Base-by-base conservation (phyloP, 2,329 filamentous ascomycete genomes). In the Fusarium nodosum region DNA sequence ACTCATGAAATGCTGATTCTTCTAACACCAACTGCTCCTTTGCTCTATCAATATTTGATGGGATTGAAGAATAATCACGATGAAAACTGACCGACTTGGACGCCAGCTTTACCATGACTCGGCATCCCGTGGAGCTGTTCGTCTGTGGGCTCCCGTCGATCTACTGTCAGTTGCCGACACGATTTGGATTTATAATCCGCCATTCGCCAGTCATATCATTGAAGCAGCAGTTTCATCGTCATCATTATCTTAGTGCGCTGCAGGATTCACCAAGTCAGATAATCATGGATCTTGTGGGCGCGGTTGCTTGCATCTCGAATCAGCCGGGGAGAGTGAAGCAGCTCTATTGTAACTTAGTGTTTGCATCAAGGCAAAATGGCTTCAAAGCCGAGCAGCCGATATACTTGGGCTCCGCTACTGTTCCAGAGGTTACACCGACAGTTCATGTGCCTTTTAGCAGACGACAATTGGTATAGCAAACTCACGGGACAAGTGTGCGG, bases 261-360 rank as follows among this genome's bases (percentile, higher is more conserved):
- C n/a, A n/a, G 18, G 41, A 63, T 31, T 12, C 41, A 67, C 45
- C 31, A 51, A 42, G 16, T 12, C 15, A 60, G 26, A 33, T 33
- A 66, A 42, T 45, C 36, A 47, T 56, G 26, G 20, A 56, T 60
- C 50, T 33, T 64, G 53, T 70, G 53, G 41, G 36, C 28, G 4
- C 53, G 66, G 66, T 16, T 50, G 36, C 31, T 46, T 67, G 53
- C 66, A 69, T 30, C 5, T 31, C 30, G 24, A 50, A 50, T 52
- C 36, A 45, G 22, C 11, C 15, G 13, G 7, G 31, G 34, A 44
- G 22, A 16, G 31, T 39, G 39, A 24, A 48, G 45, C 7, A 11
- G 16, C 34, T 8, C 22, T 31, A 20, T 15, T 24, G 13, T n/a
- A 28, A 45, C 11, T n/a, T 30, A 15, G 5, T 38, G 45, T 56